phyloP scores from a whole-genome alignment of 148 eudicot genomes.

The Hydrangea macrophylla region DNA sequence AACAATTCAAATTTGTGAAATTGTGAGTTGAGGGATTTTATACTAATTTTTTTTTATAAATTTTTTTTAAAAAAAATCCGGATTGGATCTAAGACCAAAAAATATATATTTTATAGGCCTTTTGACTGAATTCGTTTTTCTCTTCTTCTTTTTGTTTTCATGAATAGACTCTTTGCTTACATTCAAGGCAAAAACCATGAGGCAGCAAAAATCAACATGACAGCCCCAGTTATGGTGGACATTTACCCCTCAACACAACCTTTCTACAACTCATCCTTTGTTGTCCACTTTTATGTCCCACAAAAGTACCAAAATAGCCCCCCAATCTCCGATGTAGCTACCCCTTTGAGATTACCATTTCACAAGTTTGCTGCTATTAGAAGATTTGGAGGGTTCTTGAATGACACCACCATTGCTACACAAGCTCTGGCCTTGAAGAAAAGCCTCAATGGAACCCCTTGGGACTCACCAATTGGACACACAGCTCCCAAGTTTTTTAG shows the following conservation, averaged over 20 bases:
- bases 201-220: conserved; percentile 3
- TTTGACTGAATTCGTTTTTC: too few species aligned
- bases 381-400: conserved; percentile 12
- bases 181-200: not conserved
- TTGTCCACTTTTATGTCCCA: not conserved
- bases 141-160: not conserved
- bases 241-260: not conserved
- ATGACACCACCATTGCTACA: not conserved
- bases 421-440: conserved; percentile 5
- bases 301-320: conserved; percentile 6
- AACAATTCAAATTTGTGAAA: too few species aligned
- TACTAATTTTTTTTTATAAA: too few species aligned
- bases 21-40: too few species aligned
- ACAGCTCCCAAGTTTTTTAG: not conserved
- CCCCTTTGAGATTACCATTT: not conserved
- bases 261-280: not conserved
- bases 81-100: too few species aligned
- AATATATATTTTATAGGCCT: too few species aligned
- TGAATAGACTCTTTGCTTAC: conserved; percentile 4
- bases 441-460: conserved; percentile 12
- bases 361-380: conserved; percentile 13
- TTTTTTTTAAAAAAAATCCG: too few species aligned
- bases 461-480: not conserved
- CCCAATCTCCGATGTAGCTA: not conserved
- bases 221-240: not conserved